phyloP scores from a whole-genome alignment of 139 green algal genomes.

The Monoraphidium neglectum region DNA sequence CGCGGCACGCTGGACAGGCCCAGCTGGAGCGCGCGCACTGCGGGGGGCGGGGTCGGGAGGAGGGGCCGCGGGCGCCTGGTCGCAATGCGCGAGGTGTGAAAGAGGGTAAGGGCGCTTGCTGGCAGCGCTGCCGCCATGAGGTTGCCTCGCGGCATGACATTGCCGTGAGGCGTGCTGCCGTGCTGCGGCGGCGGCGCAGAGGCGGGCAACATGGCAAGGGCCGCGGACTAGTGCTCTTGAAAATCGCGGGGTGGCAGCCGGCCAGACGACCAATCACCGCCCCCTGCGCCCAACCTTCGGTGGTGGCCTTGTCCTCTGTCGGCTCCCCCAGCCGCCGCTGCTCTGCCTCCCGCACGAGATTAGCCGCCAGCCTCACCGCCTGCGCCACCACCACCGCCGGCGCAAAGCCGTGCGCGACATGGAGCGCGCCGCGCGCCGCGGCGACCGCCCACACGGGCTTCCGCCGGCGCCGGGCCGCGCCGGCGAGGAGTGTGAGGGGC shows the following conservation, averaged over 20 bases:
- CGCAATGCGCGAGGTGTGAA: background rate
- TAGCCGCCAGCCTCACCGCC: constrained; percentile 14
- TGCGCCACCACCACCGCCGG: constrained; percentile 28
- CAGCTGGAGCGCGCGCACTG: constrained; percentile 32
- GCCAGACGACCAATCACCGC: too few species aligned
- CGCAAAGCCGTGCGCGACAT: constrained; percentile 16
- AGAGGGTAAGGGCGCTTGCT: too few species aligned
- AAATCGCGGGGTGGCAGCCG: too few species aligned
- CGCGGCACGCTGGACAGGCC: constrained; percentile 20
- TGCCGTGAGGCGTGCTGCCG: background rate
- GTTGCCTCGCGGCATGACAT: background rate
- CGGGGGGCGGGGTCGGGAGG: background rate
- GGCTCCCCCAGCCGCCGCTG: background rate
- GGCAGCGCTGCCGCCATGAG: too few species aligned
- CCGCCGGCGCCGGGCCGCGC: background rate
- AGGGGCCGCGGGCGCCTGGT: background rate
- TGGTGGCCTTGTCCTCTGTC: background rate
- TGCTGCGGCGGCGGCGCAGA: background rate
- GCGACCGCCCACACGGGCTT: constrained; percentile 3
- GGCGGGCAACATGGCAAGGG: background rate
- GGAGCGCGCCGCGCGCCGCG: background rate
- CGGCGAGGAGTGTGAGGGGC: background rate
- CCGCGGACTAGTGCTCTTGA: background rate
- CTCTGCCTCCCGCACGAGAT: constrained; percentile 8
- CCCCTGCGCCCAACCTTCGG: background rate